Evolutionary conservation across 257 asterid species (phyloP).

Genomic region (Fraxinus americana): DNA sequence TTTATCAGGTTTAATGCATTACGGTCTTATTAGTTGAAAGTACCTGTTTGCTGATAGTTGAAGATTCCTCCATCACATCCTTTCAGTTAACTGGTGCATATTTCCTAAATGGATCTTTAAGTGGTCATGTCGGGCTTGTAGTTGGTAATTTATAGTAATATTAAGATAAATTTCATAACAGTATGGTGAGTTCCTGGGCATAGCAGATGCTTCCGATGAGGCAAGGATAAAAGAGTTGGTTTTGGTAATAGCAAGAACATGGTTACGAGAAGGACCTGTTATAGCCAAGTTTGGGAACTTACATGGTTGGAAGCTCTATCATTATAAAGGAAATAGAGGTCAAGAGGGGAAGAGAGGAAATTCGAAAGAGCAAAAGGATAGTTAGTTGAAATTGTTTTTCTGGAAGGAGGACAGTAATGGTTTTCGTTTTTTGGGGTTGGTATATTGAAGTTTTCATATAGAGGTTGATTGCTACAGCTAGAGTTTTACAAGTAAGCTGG

Average conservation of each 20-base stretch:
- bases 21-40: background rate
- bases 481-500: background rate
- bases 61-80: background rate
- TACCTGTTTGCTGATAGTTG: background rate
- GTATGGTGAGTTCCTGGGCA: background rate
- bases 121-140: background rate
- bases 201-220: background rate
- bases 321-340: background rate
- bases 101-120: background rate
- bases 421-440: background rate
- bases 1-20: conserved; percentile 35
- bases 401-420: background rate
- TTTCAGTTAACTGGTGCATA: background rate
- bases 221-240: background rate
- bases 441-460: background rate
- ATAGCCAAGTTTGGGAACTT: background rate
- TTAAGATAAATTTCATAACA: background rate
- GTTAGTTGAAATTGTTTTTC: background rate
- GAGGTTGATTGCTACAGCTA: background rate
- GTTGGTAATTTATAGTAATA: background rate
- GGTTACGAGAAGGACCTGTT: background rate
- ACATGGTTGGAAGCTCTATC: background rate
- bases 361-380: background rate
- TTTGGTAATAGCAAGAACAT: background rate
- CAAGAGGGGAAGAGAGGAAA: conserved; percentile 1